These are phyloP conservation scores for Thermothelomyces thermophilus DNA, from an alignment of 2,329 filamentous ascomycete genomes.

Conservation along the genomic window DNA sequence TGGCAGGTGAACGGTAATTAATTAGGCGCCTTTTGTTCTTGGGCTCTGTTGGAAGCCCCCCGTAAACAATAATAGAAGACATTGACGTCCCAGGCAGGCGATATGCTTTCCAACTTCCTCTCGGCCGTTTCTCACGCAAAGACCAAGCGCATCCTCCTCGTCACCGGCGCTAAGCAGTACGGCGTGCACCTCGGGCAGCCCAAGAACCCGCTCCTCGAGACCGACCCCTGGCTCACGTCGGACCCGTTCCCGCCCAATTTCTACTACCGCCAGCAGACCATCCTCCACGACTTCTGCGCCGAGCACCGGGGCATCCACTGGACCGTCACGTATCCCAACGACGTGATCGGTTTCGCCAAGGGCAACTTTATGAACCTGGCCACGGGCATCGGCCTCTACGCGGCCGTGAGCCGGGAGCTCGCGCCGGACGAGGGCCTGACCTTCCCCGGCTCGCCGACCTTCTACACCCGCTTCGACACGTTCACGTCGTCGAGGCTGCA, in stretches of 20 bases:
- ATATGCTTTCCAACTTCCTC: slow-evolving; percentile 44
- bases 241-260: slow-evolving; percentile 40
- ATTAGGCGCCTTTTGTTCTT: no score
- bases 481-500: slow-evolving; percentile 31
- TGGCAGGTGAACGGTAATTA: slow-evolving; percentile 27
- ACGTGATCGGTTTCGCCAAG: slow-evolving; percentile 30
- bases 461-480: slow-evolving; percentile 31
- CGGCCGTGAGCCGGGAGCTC: slow-evolving; percentile 31
- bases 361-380: slow-evolving; percentile 37
- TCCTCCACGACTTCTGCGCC: slow-evolving; percentile 30
- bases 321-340: slow-evolving; percentile 31
- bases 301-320: slow-evolving; percentile 20
- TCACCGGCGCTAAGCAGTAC: slow-evolving; percentile 46
- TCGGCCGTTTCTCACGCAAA: slow-evolving; percentile 35
- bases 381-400: slow-evolving; percentile 36
- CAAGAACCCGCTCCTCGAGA: slow-evolving; percentile 43
- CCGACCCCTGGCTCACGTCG: slow-evolving; percentile 37
- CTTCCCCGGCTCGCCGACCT: slow-evolving; percentile 32
- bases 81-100: slow-evolving; percentile 22
- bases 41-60: no score
- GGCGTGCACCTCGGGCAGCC: slow-evolving; percentile 43
- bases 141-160: slow-evolving; percentile 43
- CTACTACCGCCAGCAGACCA: slow-evolving; percentile 45
- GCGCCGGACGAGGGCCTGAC: slow-evolving; percentile 24
- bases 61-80: no score